Evolutionary conservation across 108 stramenopile species (phyloP), one percentile per base, ranked within the genome.

Genomic region (Pelagomonas calceolata): DNA sequence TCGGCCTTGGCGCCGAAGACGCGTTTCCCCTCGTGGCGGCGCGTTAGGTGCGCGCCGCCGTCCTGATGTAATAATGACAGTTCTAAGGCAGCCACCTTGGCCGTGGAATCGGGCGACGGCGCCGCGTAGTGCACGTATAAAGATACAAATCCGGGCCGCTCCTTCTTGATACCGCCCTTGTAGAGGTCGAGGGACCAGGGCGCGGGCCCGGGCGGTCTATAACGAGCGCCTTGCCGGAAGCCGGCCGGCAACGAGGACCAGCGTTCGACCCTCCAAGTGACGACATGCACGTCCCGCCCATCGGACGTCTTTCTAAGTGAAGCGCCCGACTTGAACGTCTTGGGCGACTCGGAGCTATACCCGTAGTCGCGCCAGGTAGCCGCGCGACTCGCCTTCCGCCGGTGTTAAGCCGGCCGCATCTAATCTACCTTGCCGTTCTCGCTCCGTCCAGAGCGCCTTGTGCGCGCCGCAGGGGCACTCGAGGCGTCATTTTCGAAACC

Each of bases 111-210:
- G 51, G 18, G 21, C 21, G 21, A 26, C 21, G 51, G 51, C 21
- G 51, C 21, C 21, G 18, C 51, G 26, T 26, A 60, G 51, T 16
- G 14, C 7, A 60, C 51, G 51, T 60, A 60, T 17, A 60, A 26
- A 4, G 51, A 17, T 17, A 60, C 26, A 17, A 60, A 26, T 17
- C 51, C 51, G 7, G 51, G 51, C 21, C 51, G 14, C 21, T 60
- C 51, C 21, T 26, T 17, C 21, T 26, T 16, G 51, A 60, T 60
- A 26, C 51, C 51, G 51, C 51, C 51, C 51, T 60, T 60, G 51
- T 60, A 60, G 51, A 60, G 51, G 21, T 60, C 51, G 7, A 60
- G 51, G 51, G 51, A 60, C 51, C 51, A 60, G 51, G 51, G 51
- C 21, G 51, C 51, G 51, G 3, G 21, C 7, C 51, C 51, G 7